Percentiles rank a stretch among this genome's conserved stretches.
phyloP scores from a whole-genome alignment of 163 green algal species.

The Coccomyxa subellipsoidea region DNA sequence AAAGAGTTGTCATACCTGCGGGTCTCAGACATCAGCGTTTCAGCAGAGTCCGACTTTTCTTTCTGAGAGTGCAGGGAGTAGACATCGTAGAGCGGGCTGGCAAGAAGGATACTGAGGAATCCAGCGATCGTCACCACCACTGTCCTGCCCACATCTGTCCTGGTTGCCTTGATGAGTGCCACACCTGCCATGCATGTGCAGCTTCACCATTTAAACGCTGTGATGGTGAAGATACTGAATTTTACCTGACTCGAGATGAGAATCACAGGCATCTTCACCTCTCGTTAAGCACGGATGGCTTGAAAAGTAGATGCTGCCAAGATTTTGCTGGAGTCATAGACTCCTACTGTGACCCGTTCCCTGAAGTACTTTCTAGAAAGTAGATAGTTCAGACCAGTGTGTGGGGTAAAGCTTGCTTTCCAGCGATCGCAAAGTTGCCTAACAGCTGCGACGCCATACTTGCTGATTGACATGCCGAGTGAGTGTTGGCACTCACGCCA shows the following conservation, averaged over 20 bases:
- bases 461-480: too few relatives aligned
- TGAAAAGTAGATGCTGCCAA: too few relatives aligned
- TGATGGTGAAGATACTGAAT: background rate
- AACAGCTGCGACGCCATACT: too few relatives aligned
- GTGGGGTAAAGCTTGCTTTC: too few relatives aligned
- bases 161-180: background rate
- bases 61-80: background rate
- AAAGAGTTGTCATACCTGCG: background rate
- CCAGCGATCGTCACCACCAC: background rate
- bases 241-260: background rate
- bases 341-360: too few relatives aligned
- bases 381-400: too few relatives aligned
- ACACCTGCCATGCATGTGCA: background rate
- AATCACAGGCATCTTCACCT: too few relatives aligned
- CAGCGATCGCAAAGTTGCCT: too few relatives aligned
- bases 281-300: too few relatives aligned
- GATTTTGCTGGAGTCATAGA: too few relatives aligned
- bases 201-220: background rate
- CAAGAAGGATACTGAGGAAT: background rate
- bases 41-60: background rate
- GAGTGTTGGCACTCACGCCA: too few relatives aligned
- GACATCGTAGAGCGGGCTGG: background rate
- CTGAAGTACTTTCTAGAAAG: too few relatives aligned
- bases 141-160: background rate
- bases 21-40: background rate